Conservation (phyloP, 2,329 filamentous ascomycete species). For the Talaromyces pinophilus region DNA sequence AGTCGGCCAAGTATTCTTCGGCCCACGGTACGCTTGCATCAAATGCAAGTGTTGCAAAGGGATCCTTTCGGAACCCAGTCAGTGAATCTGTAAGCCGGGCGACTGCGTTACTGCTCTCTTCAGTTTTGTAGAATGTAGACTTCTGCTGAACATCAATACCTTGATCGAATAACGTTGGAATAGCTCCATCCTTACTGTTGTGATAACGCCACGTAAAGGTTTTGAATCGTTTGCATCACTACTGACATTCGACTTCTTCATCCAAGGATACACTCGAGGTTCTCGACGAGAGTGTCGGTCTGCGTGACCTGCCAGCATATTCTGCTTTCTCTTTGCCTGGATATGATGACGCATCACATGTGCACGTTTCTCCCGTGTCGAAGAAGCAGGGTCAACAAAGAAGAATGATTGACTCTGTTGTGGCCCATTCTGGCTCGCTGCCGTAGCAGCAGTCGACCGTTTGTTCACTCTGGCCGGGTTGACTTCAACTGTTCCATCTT, state of each 20-base stretch:
- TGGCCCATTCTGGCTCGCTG: not conserved
- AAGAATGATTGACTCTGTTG: constrained; percentile 40
- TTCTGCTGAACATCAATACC: constrained; percentile 1
- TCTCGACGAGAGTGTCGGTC: constrained; percentile 25
- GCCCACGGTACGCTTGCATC: constrained; percentile 19
- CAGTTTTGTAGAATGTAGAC: not conserved
- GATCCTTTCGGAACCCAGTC: constrained; percentile 36
- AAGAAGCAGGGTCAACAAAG: constrained; percentile 45
- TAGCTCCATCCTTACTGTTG: constrained; percentile 2
- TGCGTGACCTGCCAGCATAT: constrained; percentile 29
- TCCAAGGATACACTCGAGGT: constrained; percentile 31
- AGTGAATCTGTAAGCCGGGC: constrained; percentile 23
- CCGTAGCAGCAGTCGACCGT: constrained; percentile 27
- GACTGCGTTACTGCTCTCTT: not conserved
- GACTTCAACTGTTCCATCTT: constrained; percentile 2
- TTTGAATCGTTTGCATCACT: constrained; percentile 12
- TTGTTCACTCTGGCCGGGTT: constrained; percentile 32
- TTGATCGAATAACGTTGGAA: not conserved
- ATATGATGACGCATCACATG: constrained; percentile 50
- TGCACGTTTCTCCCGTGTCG: constrained; percentile 45
- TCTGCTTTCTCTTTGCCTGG: constrained; percentile 43
- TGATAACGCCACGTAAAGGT: not conserved
- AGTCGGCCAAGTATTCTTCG: constrained; percentile 38
- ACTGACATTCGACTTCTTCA: constrained; percentile 25
- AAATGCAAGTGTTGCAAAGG: constrained; percentile 36